These are phyloP conservation scores for Myochromella boudieri DNA, from an alignment of 768 basidiomycete genomes.

Conservation along the genomic window DNA sequence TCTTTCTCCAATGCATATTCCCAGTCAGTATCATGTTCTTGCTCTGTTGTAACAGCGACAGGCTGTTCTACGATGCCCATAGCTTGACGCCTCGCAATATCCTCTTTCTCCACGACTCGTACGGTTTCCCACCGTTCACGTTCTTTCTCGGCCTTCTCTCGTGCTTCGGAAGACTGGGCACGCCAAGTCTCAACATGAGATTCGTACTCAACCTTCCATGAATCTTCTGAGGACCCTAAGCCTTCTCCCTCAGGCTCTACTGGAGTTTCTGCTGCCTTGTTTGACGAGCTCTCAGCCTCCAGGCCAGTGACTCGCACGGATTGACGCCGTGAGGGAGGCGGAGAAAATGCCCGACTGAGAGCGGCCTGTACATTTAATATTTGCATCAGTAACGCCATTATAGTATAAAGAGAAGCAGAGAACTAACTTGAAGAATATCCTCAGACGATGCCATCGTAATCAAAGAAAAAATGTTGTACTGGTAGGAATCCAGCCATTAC, in stretches of 20 bases:
- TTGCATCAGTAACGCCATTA: not conserved
- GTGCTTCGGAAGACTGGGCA: slow-evolving; percentile 66
- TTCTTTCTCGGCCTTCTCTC: slow-evolving; percentile 73
- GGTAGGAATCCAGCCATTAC: not conserved
- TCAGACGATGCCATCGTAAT: slow-evolving; percentile 18
- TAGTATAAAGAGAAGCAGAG: not conserved
- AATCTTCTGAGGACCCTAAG: slow-evolving; percentile 34
- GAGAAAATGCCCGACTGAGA: slow-evolving; percentile 30
- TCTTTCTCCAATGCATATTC: slow-evolving; percentile 31
- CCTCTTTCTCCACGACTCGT: slow-evolving; percentile 52
- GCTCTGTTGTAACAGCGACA: slow-evolving; percentile 10
- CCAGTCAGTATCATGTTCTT: slow-evolving; percentile 30
- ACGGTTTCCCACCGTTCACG: slow-evolving; percentile 72
- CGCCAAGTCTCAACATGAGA: slow-evolving; percentile 70
- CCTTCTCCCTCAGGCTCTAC: slow-evolving; percentile 10
- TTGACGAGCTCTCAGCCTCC: not conserved
- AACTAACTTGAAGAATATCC: slow-evolving; percentile 21
- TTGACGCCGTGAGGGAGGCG: slow-evolving; percentile 27
- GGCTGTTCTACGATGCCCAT: slow-evolving; percentile 14
- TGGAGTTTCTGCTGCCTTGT: slow-evolving; percentile 4
- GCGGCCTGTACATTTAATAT: slow-evolving; percentile 20
- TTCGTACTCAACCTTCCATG: slow-evolving; percentile 72
- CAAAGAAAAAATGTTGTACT: too few species aligned
- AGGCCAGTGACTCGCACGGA: slow-evolving; percentile 13
- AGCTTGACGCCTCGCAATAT: slow-evolving; percentile 38